Conservation (phyloP, 1,284 basidiomycete species). For the Fomitopsis palustris region DNA sequence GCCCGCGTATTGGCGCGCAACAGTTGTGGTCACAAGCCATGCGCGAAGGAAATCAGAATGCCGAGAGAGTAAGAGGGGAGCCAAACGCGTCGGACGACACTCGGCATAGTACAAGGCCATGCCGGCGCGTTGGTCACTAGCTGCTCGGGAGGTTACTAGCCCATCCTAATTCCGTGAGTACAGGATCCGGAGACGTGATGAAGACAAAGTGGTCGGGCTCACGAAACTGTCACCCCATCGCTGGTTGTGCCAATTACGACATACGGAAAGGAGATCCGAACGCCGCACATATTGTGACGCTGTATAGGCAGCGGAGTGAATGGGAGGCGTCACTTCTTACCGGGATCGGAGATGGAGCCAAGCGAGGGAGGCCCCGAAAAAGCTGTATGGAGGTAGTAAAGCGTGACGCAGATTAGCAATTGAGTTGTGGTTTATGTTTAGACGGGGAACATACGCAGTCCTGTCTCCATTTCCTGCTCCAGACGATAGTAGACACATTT, state of each 20-base stretch:
- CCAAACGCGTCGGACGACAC: background rate
- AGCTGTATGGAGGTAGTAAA: background rate
- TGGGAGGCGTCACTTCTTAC: background rate
- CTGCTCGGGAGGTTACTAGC: background rate
- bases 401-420: background rate
- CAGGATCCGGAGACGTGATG: background rate
- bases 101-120: background rate
- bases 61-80: background rate
- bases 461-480: background rate
- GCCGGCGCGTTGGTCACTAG: background rate
- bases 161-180: background rate
- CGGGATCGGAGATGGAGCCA: background rate
- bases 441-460: background rate
- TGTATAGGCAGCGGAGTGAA: background rate
- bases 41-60: background rate
- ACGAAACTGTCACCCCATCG: background rate
- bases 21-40: constrained; percentile 1
- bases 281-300: background rate
- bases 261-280: constrained; percentile 6
- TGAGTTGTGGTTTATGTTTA: background rate
- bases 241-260: constrained; percentile 4
- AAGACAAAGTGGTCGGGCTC: background rate
- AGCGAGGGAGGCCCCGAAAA: background rate
- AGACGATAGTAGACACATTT: background rate
- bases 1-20: background rate